A percentile compares a stretch with the other conserved stretches of the same genome.
Evolutionary conservation across 805 yeast species (phyloP).

Genomic region (Saturnispora serradocipensis): DNA sequence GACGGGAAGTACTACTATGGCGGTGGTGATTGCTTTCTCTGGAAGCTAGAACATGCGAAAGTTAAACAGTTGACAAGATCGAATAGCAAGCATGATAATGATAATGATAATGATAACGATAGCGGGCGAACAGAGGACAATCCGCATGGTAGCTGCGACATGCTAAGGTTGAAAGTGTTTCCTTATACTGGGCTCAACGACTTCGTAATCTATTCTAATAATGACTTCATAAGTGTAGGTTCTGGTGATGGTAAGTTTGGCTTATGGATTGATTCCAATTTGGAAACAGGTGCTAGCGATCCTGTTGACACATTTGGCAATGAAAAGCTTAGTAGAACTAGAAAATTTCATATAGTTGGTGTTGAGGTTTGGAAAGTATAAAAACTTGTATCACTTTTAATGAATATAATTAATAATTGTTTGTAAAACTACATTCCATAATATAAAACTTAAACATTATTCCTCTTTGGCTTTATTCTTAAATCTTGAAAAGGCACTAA

Average conservation of each 20-base stretch:
- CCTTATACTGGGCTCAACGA: slow-evolving; percentile 86
- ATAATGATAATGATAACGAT: neutral
- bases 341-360: slow-evolving; percentile 65
- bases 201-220: slow-evolving; percentile 73
- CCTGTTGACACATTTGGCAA: slow-evolving; percentile 84
- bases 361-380: slow-evolving; percentile 77
- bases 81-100: neutral
- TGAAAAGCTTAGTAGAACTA: slow-evolving; percentile 47
- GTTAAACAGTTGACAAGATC: slow-evolving; percentile 21
- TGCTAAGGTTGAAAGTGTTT: slow-evolving; percentile 54
- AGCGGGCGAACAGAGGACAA: neutral
- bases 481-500: slow-evolving; percentile 2
- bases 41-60: slow-evolving; percentile 55
- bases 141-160: neutral
- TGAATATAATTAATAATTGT: neutral
- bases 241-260: slow-evolving; percentile 93
- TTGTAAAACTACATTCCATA: neutral
- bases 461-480: neutral
- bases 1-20: slow-evolving; percentile 77
- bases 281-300: slow-evolving; percentile 69
- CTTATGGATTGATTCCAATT: slow-evolving; percentile 71
- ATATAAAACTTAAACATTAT: neutral
- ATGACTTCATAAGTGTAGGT: slow-evolving; percentile 72
- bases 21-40: slow-evolving; percentile 89
- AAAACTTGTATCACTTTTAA: neutral